Evolutionary conservation across 164 flowering plant genomes (phyloP).

Genomic region (Magnolia kwangsiensis): DNA sequence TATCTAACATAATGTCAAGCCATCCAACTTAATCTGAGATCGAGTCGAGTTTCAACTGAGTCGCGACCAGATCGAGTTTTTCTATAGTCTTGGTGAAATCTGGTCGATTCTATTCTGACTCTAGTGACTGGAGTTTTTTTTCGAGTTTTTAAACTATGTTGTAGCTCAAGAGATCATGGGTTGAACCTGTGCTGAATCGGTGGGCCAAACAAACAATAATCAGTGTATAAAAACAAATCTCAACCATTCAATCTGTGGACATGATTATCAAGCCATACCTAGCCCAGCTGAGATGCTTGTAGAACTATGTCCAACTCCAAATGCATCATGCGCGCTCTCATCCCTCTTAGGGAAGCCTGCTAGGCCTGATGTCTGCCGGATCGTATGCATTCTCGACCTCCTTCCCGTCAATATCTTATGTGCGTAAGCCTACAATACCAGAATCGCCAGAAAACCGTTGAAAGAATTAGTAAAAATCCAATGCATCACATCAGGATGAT

Average conservation of each 20-base stretch:
- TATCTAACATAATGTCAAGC: background rate
- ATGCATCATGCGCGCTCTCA: slow-evolving; percentile 45
- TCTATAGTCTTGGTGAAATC: too few relatives aligned
- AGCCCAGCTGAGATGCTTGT: slow-evolving; percentile 47
- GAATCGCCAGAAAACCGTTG: too few relatives aligned
- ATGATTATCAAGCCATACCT: slow-evolving; percentile 9
- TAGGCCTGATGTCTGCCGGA: slow-evolving; percentile 29
- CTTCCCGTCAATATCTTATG: slow-evolving; percentile 36
- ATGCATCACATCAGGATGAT: too few relatives aligned
- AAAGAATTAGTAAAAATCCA: background rate
- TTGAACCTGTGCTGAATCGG: too few relatives aligned
- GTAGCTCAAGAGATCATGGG: too few relatives aligned
- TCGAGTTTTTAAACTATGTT: too few relatives aligned
- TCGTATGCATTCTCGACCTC: slow-evolving; percentile 43
- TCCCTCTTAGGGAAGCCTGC: slow-evolving; percentile 44
- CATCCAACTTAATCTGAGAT: too few relatives aligned
- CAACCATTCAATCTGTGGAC: too few relatives aligned
- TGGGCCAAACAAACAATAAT: too few relatives aligned
- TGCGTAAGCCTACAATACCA: slow-evolving; percentile 30
- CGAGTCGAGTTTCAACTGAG: background rate
- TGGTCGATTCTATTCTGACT: too few relatives aligned
- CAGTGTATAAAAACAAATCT: too few relatives aligned
- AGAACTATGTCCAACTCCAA: slow-evolving; percentile 38
- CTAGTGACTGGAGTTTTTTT: too few relatives aligned
- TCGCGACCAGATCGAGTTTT: background rate